phyloP scores from a whole-genome alignment of 441 rosid genomes.

The Theobroma grandiflorum region DNA sequence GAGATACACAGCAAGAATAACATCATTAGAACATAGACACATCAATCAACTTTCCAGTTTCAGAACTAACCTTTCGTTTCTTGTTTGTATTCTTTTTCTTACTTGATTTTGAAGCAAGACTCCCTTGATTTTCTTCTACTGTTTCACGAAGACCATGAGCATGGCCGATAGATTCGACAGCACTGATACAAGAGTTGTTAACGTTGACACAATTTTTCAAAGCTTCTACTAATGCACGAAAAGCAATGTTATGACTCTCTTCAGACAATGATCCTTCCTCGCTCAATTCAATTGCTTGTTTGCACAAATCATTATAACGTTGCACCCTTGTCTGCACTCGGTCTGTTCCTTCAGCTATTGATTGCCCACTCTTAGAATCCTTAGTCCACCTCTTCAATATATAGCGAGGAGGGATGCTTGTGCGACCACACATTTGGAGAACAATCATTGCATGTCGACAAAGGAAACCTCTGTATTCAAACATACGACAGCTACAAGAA shows the following conservation, averaged over 20 bases:
- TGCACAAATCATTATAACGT: slow-evolving; percentile 54
- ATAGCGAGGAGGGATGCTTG: slow-evolving; percentile 49
- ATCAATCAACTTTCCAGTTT: slow-evolving; percentile 14
- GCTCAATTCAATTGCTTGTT: slow-evolving; percentile 48
- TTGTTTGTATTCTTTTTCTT: slow-evolving; percentile 50
- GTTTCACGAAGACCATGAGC: slow-evolving; percentile 41
- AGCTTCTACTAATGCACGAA: slow-evolving; percentile 48
- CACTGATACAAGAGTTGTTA: slow-evolving; percentile 43
- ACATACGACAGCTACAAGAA: slow-evolving; percentile 53
- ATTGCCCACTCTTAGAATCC: slow-evolving; percentile 49
- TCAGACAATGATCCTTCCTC: slow-evolving; percentile 59
- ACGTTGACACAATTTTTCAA: slow-evolving; percentile 47
- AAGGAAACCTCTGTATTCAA: slow-evolving; percentile 68
- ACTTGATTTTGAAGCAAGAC: slow-evolving; percentile 32
- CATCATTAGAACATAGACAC: slow-evolving; percentile 17
- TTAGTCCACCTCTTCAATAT: slow-evolving; percentile 60
- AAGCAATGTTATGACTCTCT: slow-evolving; percentile 46
- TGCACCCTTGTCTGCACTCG: slow-evolving; percentile 48
- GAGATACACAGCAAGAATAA: slow-evolving; percentile 1
- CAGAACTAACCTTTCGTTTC: slow-evolving; percentile 47
- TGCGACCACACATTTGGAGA: slow-evolving; percentile 71
- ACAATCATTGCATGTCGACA: slow-evolving; percentile 79
- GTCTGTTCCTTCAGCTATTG: slow-evolving; percentile 42
- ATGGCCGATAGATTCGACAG: slow-evolving; percentile 40
- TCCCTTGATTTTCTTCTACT: slow-evolving; percentile 33